These are phyloP conservation scores for Canariomyces notabilis DNA, from an alignment of 2,329 filamentous ascomycete genomes.

Conservation along the genomic window DNA sequence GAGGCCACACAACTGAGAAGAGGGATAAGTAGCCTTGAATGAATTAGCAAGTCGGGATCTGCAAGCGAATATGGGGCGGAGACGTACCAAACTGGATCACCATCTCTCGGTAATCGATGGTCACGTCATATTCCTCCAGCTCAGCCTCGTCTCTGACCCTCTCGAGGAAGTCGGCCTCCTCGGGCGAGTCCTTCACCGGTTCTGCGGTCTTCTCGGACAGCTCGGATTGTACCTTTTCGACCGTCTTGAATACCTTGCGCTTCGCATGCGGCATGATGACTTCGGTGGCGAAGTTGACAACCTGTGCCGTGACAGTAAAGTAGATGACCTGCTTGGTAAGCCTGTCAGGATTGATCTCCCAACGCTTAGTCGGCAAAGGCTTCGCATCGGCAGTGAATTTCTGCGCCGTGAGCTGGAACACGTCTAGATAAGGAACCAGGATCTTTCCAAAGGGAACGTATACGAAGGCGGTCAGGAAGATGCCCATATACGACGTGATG, in stretches of 20 bases:
- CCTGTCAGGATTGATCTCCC: constrained; percentile 76
- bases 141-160: constrained; percentile 79
- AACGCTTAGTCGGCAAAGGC: constrained; percentile 59
- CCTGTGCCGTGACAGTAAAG: constrained; percentile 88
- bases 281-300: constrained; percentile 82
- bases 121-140: constrained; percentile 82
- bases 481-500: constrained; percentile 87
- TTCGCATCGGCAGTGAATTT: constrained; percentile 72
- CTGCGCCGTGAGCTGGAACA: constrained; percentile 71
- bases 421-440: constrained; percentile 78
- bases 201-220: constrained; percentile 49
- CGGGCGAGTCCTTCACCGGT: constrained; percentile 60
- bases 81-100: constrained; percentile 66
- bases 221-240: constrained; percentile 66
- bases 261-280: constrained; percentile 81
- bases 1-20: constrained; percentile 90
- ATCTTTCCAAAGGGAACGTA: constrained; percentile 87
- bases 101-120: constrained; percentile 89
- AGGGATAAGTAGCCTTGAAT: constrained; percentile 73
- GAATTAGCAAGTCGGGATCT: constrained; percentile 9
- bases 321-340: constrained; percentile 92
- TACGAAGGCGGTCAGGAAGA: constrained; percentile 89
- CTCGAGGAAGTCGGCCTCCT: constrained; percentile 74
- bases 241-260: constrained; percentile 70
- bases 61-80: not conserved